Conservation (phyloP, 192 early-diverging fungal species). For the Podila epigama region DNA sequence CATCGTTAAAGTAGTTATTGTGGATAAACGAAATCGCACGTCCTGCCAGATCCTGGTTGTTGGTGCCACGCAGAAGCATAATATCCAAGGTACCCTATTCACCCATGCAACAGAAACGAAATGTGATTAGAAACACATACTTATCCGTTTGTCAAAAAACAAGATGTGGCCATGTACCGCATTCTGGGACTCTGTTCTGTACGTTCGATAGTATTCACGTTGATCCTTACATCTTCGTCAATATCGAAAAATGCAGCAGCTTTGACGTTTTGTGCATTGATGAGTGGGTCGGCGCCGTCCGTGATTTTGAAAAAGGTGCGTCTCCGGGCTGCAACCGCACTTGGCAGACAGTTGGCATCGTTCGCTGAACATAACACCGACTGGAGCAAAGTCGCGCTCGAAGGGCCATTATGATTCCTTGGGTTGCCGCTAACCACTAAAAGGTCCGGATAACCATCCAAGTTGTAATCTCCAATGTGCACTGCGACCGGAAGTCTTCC, state of each 20-base stretch:
- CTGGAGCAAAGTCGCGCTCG: conserved; percentile 69
- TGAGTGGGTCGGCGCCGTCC: conserved; percentile 69
- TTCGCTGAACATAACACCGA: conserved; percentile 66
- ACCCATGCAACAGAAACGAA: not conserved
- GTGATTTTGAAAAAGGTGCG: conserved; percentile 70
- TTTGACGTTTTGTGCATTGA: conserved; percentile 55
- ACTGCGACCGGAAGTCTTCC: conserved; percentile 64
- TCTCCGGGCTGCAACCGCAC: conserved; percentile 54
- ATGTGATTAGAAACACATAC: not conserved
- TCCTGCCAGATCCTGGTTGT: conserved; percentile 47
- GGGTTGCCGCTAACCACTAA: conserved; percentile 67
- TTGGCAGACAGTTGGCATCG: conserved; percentile 48
- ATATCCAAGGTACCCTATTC: conserved; percentile 82
- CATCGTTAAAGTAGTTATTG: conserved; percentile 95
- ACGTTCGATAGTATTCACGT: not conserved
- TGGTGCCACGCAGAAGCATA: conserved; percentile 63
- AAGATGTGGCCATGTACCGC: too few relatives aligned
- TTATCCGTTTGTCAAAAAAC: not conserved
- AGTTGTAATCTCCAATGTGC: conserved; percentile 78
- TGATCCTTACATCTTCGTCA: conserved; percentile 81
- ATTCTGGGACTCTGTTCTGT: too few relatives aligned
- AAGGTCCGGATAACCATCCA: conserved; percentile 94
- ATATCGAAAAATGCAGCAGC: conserved; percentile 88
- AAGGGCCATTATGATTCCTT: conserved; percentile 31
- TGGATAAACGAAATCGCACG: conserved; percentile 66